Conservation (phyloP, 1,139 yeast genomes). For the Protomyces arabidopsidicola region DNA sequence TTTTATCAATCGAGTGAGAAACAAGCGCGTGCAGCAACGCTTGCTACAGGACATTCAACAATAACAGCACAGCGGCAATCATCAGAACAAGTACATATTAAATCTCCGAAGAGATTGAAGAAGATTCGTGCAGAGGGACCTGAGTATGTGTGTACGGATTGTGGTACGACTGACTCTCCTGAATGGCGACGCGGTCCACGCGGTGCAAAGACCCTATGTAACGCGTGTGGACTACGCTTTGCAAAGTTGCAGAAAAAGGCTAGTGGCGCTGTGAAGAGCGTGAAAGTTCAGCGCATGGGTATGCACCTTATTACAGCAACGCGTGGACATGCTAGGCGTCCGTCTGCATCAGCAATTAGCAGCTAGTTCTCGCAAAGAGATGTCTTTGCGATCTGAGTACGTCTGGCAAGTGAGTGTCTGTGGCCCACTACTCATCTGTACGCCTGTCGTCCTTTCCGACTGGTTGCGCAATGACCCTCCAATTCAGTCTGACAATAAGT, state of each 20-base stretch:
- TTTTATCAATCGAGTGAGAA: no score
- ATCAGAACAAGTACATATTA: background rate
- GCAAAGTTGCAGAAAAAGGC: slow-evolving; percentile 41
- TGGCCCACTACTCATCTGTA: no score
- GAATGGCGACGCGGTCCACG: slow-evolving; percentile 67
- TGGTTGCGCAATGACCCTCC: no score
- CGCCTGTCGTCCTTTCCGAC: no score
- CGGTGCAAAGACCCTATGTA: slow-evolving; percentile 62
- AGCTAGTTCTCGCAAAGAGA: no score
- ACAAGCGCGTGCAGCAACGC: no score
- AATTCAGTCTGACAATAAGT: no score
- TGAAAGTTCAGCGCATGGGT: background rate
- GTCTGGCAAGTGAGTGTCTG: no score
- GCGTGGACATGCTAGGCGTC: background rate
- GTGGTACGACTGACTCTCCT: slow-evolving; percentile 62
- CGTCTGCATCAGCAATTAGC: background rate
- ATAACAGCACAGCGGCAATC: no score
- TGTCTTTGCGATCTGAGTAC: no score
- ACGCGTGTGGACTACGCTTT: slow-evolving; percentile 61
- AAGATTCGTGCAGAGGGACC: slow-evolving; percentile 28
- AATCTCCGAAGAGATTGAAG: background rate
- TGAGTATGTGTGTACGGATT: slow-evolving; percentile 40
- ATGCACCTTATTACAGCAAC: background rate
- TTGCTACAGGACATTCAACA: no score
- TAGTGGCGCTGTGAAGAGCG: background rate